These are phyloP conservation scores for Suillus cothurnatus DNA, from an alignment of 768 basidiomycete species.

Conservation along the genomic window DNA sequence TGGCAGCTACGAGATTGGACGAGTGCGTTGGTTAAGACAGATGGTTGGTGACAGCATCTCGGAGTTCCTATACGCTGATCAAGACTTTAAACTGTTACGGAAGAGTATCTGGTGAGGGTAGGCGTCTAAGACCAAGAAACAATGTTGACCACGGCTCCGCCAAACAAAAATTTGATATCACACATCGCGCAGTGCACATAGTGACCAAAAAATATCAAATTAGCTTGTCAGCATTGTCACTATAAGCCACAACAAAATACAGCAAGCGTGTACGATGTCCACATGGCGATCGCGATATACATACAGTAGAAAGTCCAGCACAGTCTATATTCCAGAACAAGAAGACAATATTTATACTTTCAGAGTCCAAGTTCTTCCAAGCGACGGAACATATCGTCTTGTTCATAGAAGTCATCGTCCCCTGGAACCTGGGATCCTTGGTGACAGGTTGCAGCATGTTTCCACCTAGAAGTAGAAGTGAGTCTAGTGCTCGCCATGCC, in stretches of 20 bases:
- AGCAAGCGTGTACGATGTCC: background rate
- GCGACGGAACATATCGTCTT: conserved; percentile 47
- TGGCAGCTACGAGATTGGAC: background rate
- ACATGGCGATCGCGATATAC: background rate
- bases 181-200: background rate
- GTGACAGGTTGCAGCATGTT: conserved; percentile 82
- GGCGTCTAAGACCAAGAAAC: background rate
- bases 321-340: background rate
- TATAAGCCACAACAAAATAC: conserved; percentile 1
- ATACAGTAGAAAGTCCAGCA: background rate
- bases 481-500: conserved; percentile 11
- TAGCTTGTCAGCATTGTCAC: background rate
- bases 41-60: background rate
- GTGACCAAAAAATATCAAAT: background rate
- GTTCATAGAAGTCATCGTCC: conserved; percentile 58
- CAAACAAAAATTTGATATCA: background rate
- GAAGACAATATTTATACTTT: background rate
- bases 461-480: conserved; percentile 56
- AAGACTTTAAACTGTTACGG: background rate
- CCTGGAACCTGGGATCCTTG: conserved; percentile 55
- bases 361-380: conserved; percentile 20
- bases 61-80: background rate
- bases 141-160: background rate
- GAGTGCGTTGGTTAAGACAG: background rate
- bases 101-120: background rate